Conservation (phyloP, 2,329 filamentous ascomycete species). For the Microdochium paspali region DNA sequence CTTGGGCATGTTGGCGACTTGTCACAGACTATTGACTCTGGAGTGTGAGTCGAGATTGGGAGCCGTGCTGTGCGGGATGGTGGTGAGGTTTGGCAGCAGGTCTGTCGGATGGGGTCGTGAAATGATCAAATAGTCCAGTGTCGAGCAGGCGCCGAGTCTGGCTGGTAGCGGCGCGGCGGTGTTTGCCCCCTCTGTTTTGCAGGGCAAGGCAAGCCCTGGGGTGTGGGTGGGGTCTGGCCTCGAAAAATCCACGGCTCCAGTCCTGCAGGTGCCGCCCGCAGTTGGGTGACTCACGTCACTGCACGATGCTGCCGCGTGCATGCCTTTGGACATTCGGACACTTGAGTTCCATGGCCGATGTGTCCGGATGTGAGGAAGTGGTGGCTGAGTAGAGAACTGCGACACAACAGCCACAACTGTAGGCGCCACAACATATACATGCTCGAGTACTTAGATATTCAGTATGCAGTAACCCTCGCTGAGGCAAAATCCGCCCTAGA, state of each 20-base stretch:
- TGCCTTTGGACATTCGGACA: neutral
- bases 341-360: too few relatives aligned
- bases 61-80: neutral
- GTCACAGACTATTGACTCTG: neutral
- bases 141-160: neutral
- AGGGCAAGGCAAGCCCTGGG: neutral
- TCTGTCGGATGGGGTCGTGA: neutral
- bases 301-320: neutral
- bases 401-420: too few relatives aligned
- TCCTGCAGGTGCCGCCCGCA: neutral
- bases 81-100: neutral
- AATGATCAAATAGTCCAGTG: neutral
- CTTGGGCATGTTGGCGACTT: constrained; percentile 70
- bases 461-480: too few relatives aligned
- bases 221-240: neutral
- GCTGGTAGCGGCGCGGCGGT: neutral
- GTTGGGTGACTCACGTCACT: neutral
- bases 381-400: neutral
- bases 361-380: too few relatives aligned
- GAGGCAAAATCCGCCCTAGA: too few relatives aligned
- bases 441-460: too few relatives aligned
- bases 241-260: neutral
- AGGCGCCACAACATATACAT: too few relatives aligned
- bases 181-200: neutral
- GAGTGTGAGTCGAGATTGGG: neutral